These are phyloP conservation scores for Gypsophila paniculata DNA, from an alignment of 179 eudicot species.

Conservation along the genomic window DNA sequence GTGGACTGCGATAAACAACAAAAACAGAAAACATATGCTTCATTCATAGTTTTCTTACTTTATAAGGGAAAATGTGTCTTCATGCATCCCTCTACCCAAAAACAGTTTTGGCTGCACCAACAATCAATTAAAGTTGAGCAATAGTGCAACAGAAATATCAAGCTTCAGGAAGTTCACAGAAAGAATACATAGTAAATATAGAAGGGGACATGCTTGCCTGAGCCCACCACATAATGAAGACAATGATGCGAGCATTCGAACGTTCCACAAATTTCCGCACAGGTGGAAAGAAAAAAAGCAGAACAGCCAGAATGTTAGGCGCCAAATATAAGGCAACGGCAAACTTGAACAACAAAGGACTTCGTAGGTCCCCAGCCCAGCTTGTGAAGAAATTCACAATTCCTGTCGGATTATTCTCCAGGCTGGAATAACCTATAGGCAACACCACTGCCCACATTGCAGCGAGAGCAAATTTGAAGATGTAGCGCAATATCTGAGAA, in stretches of 20 bases:
- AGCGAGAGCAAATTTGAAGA: slow-evolving; percentile 69
- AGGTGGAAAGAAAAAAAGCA: slow-evolving; percentile 70
- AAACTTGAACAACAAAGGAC: slow-evolving; percentile 53
- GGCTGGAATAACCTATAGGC: slow-evolving; percentile 72
- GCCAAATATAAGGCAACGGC: slow-evolving; percentile 72
- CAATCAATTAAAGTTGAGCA: slow-evolving; percentile 17
- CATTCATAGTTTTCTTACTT: slow-evolving; percentile 51
- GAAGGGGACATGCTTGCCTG: slow-evolving; percentile 56
- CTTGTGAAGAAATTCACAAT: slow-evolving; percentile 57
- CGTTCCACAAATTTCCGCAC: slow-evolving; percentile 70
- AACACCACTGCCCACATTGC: slow-evolving; percentile 81
- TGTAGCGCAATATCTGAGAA: slow-evolving; percentile 75
- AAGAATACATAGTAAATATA: neutral
- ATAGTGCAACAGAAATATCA: slow-evolving; percentile 6
- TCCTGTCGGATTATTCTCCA: slow-evolving; percentile 59
- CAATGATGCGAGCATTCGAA: slow-evolving; percentile 67
- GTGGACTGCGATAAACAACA: slow-evolving; percentile 12
- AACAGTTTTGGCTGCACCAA: slow-evolving; percentile 81
- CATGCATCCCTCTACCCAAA: slow-evolving; percentile 99
- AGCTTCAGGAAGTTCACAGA: slow-evolving; percentile 11
- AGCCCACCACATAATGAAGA: slow-evolving; percentile 89
- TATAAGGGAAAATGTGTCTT: slow-evolving; percentile 76
- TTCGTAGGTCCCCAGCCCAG: slow-evolving; percentile 57
- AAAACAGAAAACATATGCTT: slow-evolving; percentile 13
- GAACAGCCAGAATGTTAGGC: slow-evolving; percentile 65